Base-by-base conservation (phyloP, 2,329 filamentous ascomycete species). In the Metarhizium humberi region DNA sequence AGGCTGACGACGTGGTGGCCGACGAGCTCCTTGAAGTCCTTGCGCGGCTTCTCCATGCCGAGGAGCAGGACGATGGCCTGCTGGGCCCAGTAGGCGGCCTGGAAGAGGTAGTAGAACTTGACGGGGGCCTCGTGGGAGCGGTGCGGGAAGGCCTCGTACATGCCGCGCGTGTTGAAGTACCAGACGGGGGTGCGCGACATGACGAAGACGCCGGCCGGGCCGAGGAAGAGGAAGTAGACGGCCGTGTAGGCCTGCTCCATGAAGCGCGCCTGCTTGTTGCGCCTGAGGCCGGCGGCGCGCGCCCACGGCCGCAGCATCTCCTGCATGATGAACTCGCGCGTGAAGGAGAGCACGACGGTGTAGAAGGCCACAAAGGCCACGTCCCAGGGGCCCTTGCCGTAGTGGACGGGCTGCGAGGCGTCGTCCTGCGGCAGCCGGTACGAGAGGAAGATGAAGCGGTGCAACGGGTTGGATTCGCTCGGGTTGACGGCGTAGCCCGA, bases 231-330 rank as follows among this genome's bases (percentile, higher is more conserved):
- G 71, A 96, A 96, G 78, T 97, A 96, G 54, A 96, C 76, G 30
- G 91, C 92, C 1, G 92, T 96, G 73, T 97, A 97, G 66, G 87
- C 84, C 73, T 97, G 92, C 72, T 97, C 92, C 89, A 96, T 94
- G 78, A 96, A 96, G 38, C 92, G 86, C 16, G 86, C 81, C 66
- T 94, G 90, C 75, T 96, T 96, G 60, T 79, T 84, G 55, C 85
- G 81, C 59, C 81, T 83, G 66, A 96, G 84, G 16, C 89, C 88
- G 54, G 77, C 84, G 61, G 75, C 78, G 47, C 82, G 77, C 6
- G 90, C 90, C 58, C 92, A 76, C 0, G 91, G 92, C 13, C 86
- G 84, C 56, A 96, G 82, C 52, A 95, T 65, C 64, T 90, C 86
- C 73, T 96, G 92, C 92, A 96, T 96, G 73, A 95, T 80, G 71